Percentiles rank a stretch among this genome's conserved stretches.
Conservation (phyloP, 202 grass and related monocot species). For the Eragrostis tef region DNA sequence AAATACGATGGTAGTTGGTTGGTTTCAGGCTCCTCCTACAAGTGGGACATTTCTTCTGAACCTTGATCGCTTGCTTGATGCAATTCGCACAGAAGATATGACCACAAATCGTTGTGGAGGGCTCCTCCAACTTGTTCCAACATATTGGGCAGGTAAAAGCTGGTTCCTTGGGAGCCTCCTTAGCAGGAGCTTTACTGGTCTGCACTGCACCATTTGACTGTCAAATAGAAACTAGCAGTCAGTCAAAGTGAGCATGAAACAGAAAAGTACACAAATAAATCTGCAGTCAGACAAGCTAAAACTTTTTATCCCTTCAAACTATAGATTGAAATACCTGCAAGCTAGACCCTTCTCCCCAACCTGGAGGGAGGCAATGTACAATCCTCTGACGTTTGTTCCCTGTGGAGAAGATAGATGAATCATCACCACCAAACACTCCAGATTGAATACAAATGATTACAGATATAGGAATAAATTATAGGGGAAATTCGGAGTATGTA, state of each 20-base stretch:
- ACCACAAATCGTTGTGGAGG: slow-evolving; percentile 81
- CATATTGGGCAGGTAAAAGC: slow-evolving; percentile 85
- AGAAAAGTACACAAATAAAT: slow-evolving; percentile 23
- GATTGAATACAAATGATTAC: slow-evolving; percentile 27
- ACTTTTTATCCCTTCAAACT: not conserved
- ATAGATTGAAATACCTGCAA: slow-evolving; percentile 52
- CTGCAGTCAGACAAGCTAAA: slow-evolving; percentile 8
- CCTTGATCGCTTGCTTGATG: slow-evolving; percentile 70
- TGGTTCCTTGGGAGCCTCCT: slow-evolving; percentile 60
- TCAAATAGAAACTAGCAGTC: not conserved
- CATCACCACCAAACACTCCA: slow-evolving; percentile 1
- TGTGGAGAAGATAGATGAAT: slow-evolving; percentile 20
- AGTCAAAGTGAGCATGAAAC: slow-evolving; percentile 17
- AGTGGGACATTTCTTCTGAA: slow-evolving; percentile 92
- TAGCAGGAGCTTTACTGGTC: slow-evolving; percentile 41
- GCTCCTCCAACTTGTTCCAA: slow-evolving; percentile 66
- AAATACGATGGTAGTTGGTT: slow-evolving; percentile 77
- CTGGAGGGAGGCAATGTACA: slow-evolving; percentile 35
- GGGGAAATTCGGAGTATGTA: not conserved
- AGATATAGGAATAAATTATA: slow-evolving; percentile 3
- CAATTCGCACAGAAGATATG: slow-evolving; percentile 80
- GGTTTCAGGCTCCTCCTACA: slow-evolving; percentile 64
- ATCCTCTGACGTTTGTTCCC: slow-evolving; percentile 50
- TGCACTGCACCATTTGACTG: slow-evolving; percentile 45
- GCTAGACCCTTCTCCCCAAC: slow-evolving; percentile 47